Evolutionary conservation across 306 rosid genomes (phyloP), one percentile per base, ranked within the genome.

Genomic region (Prosopis cineraria): DNA sequence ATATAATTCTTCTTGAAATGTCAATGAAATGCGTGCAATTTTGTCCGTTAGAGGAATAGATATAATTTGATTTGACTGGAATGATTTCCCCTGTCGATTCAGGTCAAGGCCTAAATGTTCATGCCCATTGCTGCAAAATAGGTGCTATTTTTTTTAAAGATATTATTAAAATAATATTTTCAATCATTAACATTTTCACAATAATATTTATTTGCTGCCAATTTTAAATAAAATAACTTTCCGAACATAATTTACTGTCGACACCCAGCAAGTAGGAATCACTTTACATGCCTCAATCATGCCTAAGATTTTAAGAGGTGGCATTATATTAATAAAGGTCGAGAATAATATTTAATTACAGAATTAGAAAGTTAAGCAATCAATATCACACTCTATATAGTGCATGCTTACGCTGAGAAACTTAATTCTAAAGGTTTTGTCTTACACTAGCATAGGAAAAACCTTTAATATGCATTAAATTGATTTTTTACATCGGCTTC

Each of bases 321-420:
- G 7, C 80, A 77, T 77, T 7, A 53, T 77, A 77, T 77, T 7
- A 53, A 20, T 34, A 62, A 43, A 34, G 76, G 33, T 37, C 39
- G 44, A 77, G 43, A 73, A 56, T 58, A n/a, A 48, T 44, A 29
- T 14, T 36, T 10, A 29, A 68, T 30, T 50, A 58, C 71, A 78
- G 31, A 78, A 45, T 27, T 44, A 66, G 41, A 73, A 82, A 78
- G 72, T 10, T 30, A 33, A 37, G 72, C 78, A 24, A 25, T 78
- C 76, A 34, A 41, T 1, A 72, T 53, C 62, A 67, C 69, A 77
- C 82, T 77, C 72, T 75, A 27, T 19, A 73, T 33, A 78, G 56
- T 74, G 81, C 78, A 29, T 59, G 64, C 40, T 80, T 68, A 72
- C 70, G 47, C 1, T 55, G 78, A 1, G 34, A 72, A 84, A 67